These are phyloP conservation scores for Plenodomus lindquistii DNA, from an alignment of 2,329 filamentous ascomycete species.

Conservation along the genomic window DNA sequence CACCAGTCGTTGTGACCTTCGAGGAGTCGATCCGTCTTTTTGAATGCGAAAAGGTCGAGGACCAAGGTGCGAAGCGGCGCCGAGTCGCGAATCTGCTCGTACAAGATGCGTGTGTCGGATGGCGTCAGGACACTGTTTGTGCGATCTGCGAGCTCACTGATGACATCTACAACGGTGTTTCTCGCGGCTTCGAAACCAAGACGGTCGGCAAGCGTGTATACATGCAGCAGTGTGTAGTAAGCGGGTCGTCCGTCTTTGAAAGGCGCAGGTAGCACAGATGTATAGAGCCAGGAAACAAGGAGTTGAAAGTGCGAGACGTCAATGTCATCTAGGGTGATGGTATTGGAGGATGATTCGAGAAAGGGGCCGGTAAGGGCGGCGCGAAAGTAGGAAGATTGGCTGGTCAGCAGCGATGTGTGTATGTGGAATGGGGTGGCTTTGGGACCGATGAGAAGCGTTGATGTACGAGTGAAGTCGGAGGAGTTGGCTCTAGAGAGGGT, in stretches of 20 bases:
- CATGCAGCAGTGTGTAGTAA: constrained; percentile 55
- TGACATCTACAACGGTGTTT: constrained; percentile 50
- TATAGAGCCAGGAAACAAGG: constrained; percentile 58
- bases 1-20: constrained; percentile 52
- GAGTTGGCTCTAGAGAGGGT: constrained; percentile 41
- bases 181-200: constrained; percentile 51
- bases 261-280: constrained; percentile 44
- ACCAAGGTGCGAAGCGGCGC: constrained; percentile 48
- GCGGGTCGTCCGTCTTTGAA: constrained; percentile 53
- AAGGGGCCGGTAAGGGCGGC: constrained; percentile 55
- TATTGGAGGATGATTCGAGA: constrained; percentile 49
- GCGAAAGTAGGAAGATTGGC: constrained; percentile 55
- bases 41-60: constrained; percentile 57
- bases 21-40: constrained; percentile 55
- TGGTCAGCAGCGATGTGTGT: constrained; percentile 54
- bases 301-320: constrained; percentile 53
- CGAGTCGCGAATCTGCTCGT: constrained; percentile 47
- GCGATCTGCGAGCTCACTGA: constrained; percentile 50
- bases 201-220: constrained; percentile 53
- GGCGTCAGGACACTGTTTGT: constrained; percentile 57
- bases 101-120: constrained; percentile 53
- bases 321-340: constrained; percentile 51
- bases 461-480: constrained; percentile 45
- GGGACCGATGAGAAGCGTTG: constrained; percentile 46
- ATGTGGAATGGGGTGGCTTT: constrained; percentile 48